These are phyloP conservation scores for Globisporangium cederbergense DNA, from an alignment of 352 stramenopile species.

Conservation along the genomic window DNA sequence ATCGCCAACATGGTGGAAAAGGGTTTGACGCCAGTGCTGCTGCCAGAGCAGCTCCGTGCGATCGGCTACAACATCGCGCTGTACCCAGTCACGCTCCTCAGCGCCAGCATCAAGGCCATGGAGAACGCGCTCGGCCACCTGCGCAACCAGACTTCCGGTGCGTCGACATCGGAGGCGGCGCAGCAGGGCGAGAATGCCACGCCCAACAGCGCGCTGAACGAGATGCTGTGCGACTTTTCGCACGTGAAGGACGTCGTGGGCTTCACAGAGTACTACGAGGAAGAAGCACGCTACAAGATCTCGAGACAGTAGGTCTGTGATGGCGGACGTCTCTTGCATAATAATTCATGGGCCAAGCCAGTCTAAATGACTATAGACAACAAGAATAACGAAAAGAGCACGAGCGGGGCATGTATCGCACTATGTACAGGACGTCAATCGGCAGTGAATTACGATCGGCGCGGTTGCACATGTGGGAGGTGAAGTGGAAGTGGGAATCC, in stretches of 20 bases:
- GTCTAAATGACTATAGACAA: background rate
- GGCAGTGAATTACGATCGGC: no score
- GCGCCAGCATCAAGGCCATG: constrained; percentile 92
- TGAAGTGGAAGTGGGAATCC: background rate
- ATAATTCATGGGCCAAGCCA: background rate
- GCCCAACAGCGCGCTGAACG: constrained; percentile 54
- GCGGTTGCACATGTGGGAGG: background rate
- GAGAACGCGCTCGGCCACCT: constrained; percentile 83
- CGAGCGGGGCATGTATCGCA: background rate
- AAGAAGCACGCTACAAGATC: constrained; percentile 56
- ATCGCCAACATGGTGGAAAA: constrained; percentile 86
- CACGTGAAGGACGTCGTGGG: constrained; percentile 92
- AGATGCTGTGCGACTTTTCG: constrained; percentile 70
- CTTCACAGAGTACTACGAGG: constrained; percentile 90
- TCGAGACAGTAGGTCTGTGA: constrained; percentile 1
- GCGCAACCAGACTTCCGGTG: constrained; percentile 37
- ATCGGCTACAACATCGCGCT: constrained; percentile 93
- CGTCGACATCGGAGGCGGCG: constrained; percentile 13
- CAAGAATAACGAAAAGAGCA: background rate
- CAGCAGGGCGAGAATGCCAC: constrained; percentile 30
- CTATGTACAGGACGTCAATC: background rate
- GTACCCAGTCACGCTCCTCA: constrained; percentile 93
- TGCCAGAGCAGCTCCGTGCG: constrained; percentile 76
- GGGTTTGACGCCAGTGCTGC: constrained; percentile 90
- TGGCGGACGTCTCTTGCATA: background rate